These are phyloP conservation scores for Penicillium chermesinum DNA, from an alignment of 495 filamentous ascomycete genomes.

Conservation along the genomic window DNA sequence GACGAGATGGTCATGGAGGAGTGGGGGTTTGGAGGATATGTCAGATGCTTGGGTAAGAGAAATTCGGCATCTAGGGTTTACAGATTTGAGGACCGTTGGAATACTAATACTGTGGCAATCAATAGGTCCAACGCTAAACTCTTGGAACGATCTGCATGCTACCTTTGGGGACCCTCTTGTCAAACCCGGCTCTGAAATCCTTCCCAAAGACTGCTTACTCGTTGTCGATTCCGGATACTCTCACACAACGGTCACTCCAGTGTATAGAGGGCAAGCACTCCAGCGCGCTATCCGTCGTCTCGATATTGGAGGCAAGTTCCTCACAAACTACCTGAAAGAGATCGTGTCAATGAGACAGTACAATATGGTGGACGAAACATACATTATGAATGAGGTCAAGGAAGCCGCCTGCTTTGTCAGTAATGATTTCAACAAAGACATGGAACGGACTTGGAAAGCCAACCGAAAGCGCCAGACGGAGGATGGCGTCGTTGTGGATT, in stretches of 20 bases:
- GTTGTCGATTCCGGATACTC: constrained; percentile 91
- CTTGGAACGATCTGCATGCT: constrained; percentile 72
- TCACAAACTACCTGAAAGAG: constrained; percentile 93
- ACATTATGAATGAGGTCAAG: constrained; percentile 93
- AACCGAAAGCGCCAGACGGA: constrained; percentile 48
- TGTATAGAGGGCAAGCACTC: constrained; percentile 73
- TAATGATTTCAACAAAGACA: constrained; percentile 68
- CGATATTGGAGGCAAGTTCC: constrained; percentile 84
- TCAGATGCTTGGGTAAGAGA: constrained; percentile 55
- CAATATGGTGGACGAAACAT: constrained; percentile 88
- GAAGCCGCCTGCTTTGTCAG: constrained; percentile 84
- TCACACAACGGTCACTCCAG: constrained; percentile 85
- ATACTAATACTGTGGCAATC: background rate
- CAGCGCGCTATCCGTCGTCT: constrained; percentile 80
- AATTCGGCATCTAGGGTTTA: background rate
- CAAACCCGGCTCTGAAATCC: constrained; percentile 22
- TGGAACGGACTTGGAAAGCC: constrained; percentile 83
- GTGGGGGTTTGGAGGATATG: constrained; percentile 88
- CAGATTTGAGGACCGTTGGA: background rate
- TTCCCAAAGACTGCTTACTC: constrained; percentile 75
- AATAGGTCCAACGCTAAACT: constrained; percentile 66
- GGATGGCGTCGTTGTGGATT: constrained; percentile 83
- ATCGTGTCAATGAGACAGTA: constrained; percentile 85
- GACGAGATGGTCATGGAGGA: constrained; percentile 98
- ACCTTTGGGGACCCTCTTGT: constrained; percentile 51